Evolutionary conservation across 2,329 filamentous ascomycete genomes (phyloP).

Genomic region (Alternaria ventricosa): DNA sequence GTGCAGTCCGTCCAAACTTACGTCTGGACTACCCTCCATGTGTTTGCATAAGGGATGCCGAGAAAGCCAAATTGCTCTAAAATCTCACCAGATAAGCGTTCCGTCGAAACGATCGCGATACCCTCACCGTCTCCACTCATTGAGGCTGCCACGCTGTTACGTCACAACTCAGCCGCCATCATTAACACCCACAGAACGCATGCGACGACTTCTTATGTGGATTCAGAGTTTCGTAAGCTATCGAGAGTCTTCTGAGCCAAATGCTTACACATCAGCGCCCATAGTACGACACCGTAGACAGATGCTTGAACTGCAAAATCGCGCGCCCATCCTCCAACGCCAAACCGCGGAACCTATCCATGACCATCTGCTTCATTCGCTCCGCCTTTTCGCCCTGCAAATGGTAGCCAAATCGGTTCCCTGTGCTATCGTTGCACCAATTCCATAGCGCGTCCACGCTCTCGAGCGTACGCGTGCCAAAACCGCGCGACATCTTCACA

Average conservation of each 20-base stretch:
- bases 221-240: background rate
- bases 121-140: background rate
- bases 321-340: background rate
- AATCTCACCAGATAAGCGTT: no score
- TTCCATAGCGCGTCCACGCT: background rate
- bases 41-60: no score
- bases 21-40: no score
- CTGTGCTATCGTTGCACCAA: background rate
- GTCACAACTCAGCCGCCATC: background rate
- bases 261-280: background rate
- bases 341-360: background rate
- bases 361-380: background rate
- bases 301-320: background rate
- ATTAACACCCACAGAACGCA: background rate
- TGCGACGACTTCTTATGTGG: background rate
- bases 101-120: background rate
- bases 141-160: background rate
- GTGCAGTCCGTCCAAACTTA: background rate
- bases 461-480: background rate
- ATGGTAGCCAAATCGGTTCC: background rate
- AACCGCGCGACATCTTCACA: background rate
- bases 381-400: background rate
- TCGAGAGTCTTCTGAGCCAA: background rate
- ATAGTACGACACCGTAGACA: background rate
- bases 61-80: no score